A percentile compares a stretch with the other conserved stretches of the same genome.
phyloP scores from a whole-genome alignment of 306 rosid genomes.

The Lathyrus aphaca region DNA sequence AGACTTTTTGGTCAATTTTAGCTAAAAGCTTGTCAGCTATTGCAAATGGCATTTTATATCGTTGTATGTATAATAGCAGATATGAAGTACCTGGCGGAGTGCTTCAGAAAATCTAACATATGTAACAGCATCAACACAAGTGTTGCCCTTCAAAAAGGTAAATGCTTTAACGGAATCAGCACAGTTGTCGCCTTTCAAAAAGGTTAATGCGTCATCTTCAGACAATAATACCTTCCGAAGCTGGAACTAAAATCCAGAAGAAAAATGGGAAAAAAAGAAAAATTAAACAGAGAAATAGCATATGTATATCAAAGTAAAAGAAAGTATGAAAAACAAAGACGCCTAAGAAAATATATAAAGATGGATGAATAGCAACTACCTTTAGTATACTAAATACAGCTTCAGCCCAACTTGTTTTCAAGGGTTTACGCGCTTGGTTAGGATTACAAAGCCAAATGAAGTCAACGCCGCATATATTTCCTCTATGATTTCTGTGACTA shows the following conservation, averaged over 20 bases:
- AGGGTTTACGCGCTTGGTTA: constrained; percentile 69
- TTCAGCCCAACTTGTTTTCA: constrained; percentile 91
- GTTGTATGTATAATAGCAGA: neutral
- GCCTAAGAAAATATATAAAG: constrained; percentile 18
- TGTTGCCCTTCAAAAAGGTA: constrained; percentile 63
- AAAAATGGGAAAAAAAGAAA: neutral
- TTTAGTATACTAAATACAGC: constrained; percentile 84
- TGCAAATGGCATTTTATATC: no score
- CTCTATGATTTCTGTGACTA: constrained; percentile 95
- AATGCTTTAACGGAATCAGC: constrained; percentile 53
- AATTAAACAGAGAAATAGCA: constrained; percentile 2
- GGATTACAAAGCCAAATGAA: constrained; percentile 98
- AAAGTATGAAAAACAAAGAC: constrained; percentile 1
- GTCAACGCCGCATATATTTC: constrained; percentile 93
- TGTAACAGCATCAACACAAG: constrained; percentile 58
- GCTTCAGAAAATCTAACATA: constrained; percentile 70
- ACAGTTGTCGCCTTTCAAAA: constrained; percentile 70
- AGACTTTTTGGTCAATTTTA: constrained; percentile 24
- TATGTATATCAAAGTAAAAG: no score
- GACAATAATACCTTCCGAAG: constrained; percentile 78
- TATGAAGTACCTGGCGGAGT: constrained; percentile 64
- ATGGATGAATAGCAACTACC: constrained; percentile 44
- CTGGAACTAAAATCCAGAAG: constrained; percentile 56
- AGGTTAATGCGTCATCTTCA: constrained; percentile 77
- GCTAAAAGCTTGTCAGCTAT: neutral